Conservation (phyloP, 2,329 filamentous ascomycete genomes). For the Hypoxylon sp. region DNA sequence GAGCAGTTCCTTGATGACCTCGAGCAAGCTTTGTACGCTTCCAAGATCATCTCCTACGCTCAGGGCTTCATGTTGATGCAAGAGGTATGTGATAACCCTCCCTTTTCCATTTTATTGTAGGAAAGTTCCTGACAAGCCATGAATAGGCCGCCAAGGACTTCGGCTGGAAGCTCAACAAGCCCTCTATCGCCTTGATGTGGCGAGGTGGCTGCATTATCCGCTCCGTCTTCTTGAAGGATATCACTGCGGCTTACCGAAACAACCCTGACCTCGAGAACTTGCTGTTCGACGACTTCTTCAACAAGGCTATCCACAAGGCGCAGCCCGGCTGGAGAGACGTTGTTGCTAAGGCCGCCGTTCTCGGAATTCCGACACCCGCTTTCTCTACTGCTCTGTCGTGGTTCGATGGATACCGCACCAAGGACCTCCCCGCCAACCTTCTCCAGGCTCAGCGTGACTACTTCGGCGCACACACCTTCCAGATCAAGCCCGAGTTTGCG, state of each 20-base stretch:
- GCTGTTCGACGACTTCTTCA: constrained; percentile 99
- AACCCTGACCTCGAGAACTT: constrained; percentile 97
- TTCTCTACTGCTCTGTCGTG: constrained; percentile 98
- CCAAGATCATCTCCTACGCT: constrained; percentile 99
- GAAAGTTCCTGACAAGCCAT: constrained; percentile 17
- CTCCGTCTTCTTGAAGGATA: constrained; percentile 99
- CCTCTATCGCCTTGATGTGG: constrained; percentile 99
- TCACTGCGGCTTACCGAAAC: constrained; percentile 94
- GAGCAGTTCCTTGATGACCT: constrained; percentile 94
- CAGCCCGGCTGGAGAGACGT: constrained; percentile 93
- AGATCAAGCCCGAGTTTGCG: constrained; percentile 82
- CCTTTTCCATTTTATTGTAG: constrained; percentile 29
- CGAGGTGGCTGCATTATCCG: constrained; percentile 99
- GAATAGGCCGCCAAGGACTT: constrained; percentile 90
- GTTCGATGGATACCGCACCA: constrained; percentile 98
- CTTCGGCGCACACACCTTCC: constrained; percentile 95
- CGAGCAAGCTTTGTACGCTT: constrained; percentile 98
- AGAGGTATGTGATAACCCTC: constrained; percentile 68
- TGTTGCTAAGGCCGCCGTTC: constrained; percentile 88
- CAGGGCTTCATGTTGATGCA: constrained; percentile 99
- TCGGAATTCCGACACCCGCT: constrained; percentile 94
- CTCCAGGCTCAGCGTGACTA: constrained; percentile 99
- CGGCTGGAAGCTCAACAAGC: constrained; percentile 99
- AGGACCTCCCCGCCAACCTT: constrained; percentile 96
- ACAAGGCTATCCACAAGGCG: constrained; percentile 96